Percentiles rank a stretch among this genome's conserved stretches.
These are phyloP conservation scores for Trichosanthes truncata DNA, from an alignment of 306 rosid genomes.

Conservation along the genomic window DNA sequence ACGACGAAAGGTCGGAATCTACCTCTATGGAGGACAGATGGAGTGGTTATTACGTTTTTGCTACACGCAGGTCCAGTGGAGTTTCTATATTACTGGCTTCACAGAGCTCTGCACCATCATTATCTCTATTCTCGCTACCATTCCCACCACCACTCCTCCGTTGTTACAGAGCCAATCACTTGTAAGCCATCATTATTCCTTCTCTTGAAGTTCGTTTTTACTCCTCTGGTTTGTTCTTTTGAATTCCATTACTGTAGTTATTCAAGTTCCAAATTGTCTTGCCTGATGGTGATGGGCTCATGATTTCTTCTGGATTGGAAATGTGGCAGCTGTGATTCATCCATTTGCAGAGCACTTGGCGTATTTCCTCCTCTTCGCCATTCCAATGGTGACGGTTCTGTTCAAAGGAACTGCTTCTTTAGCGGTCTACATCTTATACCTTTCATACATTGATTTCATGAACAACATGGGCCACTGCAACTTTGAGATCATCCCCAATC, in stretches of 20 bases:
- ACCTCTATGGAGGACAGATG: constrained; percentile 25
- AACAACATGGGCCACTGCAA: constrained; percentile 50
- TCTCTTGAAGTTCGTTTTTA: not conserved
- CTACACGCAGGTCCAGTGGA: constrained; percentile 33
- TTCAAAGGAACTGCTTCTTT: constrained; percentile 10
- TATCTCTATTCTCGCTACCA: constrained; percentile 42
- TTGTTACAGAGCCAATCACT: constrained; percentile 42
- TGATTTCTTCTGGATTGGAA: not conserved
- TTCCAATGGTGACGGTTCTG: constrained; percentile 13
- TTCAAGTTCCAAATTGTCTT: not conserved
- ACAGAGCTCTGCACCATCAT: constrained; percentile 45
- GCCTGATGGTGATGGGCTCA: not conserved
- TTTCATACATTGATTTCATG: constrained; percentile 31
- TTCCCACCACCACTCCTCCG: constrained; percentile 46
- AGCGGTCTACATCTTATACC: not conserved
- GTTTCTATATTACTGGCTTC: constrained; percentile 41
- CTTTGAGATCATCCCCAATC: constrained; percentile 32
- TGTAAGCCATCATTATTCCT: constrained; percentile 17
- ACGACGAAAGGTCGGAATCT: not conserved
- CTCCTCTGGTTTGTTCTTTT: not conserved
- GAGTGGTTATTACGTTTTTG: constrained; percentile 16
- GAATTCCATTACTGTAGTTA: not conserved
- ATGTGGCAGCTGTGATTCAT: constrained; percentile 35
- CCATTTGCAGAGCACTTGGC: constrained; percentile 39
- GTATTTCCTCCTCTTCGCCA: constrained; percentile 23